A percentile compares a stretch with the other conserved stretches of the same genome.
Evolutionary conservation across 1,284 basidiomycete species (phyloP).

Genomic region (Pterulicium gracile): DNA sequence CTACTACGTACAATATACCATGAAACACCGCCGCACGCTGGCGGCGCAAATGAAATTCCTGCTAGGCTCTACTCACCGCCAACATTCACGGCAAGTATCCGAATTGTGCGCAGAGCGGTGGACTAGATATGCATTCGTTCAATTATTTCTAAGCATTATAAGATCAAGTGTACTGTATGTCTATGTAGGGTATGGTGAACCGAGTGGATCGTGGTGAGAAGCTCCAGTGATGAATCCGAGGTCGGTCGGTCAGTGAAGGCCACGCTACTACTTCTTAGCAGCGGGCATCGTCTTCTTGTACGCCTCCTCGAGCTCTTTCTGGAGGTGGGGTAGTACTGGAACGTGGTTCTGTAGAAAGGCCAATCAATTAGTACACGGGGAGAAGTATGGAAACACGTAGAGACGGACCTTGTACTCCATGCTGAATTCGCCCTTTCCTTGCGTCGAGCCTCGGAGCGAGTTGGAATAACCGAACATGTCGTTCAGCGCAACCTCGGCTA

Average conservation of each 20-base stretch:
- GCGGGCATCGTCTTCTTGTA: slow-evolving; percentile 28
- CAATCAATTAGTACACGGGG: slow-evolving; percentile 7
- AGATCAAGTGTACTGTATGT: not conserved
- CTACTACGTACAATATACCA: too few relatives aligned
- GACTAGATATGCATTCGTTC: not conserved
- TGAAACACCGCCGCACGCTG: too few relatives aligned
- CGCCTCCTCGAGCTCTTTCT: slow-evolving; percentile 67
- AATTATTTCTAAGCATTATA: not conserved
- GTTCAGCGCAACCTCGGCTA: slow-evolving; percentile 89
- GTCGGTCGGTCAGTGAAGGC: not conserved
- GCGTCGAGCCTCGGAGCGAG: slow-evolving; percentile 86
- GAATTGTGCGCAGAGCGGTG: not conserved
- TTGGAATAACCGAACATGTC: slow-evolving; percentile 99
- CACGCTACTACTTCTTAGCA: not conserved
- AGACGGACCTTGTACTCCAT: slow-evolving; percentile 86
- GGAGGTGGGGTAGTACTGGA: slow-evolving; percentile 84
- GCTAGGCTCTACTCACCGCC: too few relatives aligned
- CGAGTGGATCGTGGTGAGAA: too few relatives aligned
- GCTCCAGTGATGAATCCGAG: too few relatives aligned
- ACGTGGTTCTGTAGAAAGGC: slow-evolving; percentile 45
- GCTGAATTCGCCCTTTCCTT: slow-evolving; percentile 91
- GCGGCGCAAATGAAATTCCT: too few relatives aligned
- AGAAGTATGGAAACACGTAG: slow-evolving; percentile 3
- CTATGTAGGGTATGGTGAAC: too few relatives aligned
- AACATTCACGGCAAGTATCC: too few relatives aligned